These are phyloP conservation scores for Venturia effusa DNA, from an alignment of 2,329 filamentous ascomycete species.

Conservation along the genomic window DNA sequence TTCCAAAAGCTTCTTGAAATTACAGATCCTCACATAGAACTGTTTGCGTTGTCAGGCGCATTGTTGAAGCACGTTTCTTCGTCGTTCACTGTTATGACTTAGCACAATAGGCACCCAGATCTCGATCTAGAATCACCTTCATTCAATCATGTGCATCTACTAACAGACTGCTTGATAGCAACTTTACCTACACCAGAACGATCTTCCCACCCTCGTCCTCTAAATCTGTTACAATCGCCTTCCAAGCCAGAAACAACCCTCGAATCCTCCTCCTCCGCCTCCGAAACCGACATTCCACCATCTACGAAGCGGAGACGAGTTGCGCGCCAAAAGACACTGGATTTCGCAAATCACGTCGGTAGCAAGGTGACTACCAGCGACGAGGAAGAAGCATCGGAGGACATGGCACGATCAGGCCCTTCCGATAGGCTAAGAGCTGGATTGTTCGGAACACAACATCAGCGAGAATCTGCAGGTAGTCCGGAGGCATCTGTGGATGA, in stretches of 20 bases:
- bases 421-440: neutral
- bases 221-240: neutral
- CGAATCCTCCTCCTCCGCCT: neutral
- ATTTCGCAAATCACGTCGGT: constrained; percentile 8
- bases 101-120: neutral
- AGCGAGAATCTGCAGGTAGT: neutral
- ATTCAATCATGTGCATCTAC: neutral
- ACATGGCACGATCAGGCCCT: neutral
- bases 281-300: neutral
- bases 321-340: constrained; percentile 5
- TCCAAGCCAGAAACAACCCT: neutral
- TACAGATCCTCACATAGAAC: neutral
- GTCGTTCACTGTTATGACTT: neutral
- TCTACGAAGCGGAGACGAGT: neutral
- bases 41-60: neutral
- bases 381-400: neutral
- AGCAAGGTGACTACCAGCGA: neutral
- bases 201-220: neutral
- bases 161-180: neutral
- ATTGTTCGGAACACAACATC: neutral
- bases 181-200: neutral
- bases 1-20: neutral
- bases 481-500: neutral
- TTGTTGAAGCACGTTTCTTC: neutral
- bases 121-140: neutral